Evolutionary conservation across 148 eudicot species (phyloP), one percentile per base, ranked within the genome.

Genomic region (Heliamphora exappendiculata): DNA sequence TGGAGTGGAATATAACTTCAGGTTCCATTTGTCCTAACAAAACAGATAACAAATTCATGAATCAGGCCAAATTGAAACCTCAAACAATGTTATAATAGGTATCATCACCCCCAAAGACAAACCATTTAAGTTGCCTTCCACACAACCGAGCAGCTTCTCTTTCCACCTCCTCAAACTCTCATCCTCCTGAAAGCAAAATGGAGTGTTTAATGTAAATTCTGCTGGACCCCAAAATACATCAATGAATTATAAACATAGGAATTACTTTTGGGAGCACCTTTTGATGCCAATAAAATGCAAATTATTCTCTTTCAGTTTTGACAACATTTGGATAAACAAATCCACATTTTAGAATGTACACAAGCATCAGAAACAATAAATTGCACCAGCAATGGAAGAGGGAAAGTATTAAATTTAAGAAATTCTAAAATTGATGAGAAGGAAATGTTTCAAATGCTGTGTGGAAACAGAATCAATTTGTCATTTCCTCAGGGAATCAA

Each of bases 111-210:
- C 29, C 1, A n/a, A 45, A 75, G 72, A 78, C 92, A 59, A 76
- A 89, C 93, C 90, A 76, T 76, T 70, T 67, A 89, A 82, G 70
- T 89, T 75, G 66, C 86, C 82, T 79, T 85, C 90, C 33, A 87
- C 66, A 66, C 82, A 81, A 44, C 93, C 90, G 3, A 89, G 87
- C 36, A 89, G 81, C 84, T 89, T 82, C 77, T 87, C 93, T 84
- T 89, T 89, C 93, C 93, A 89, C 77, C 93, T 87, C 72, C 87
- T 85, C 65, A 89, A 81, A 75, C 91, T 89, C 82, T 89, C 91
- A 68, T 89, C 91, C 68, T 89, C 91, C 91, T 89, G 79, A 60
- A 73, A 82, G 31, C 44, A n/a, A 19, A 63, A 33, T 45, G n/a
- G 24, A 12, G 39, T 54, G n/a, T 33, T n/a, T 10, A 12, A 2